Conservation (phyloP, 2,329 filamentous ascomycete species). For the Pezicula carpinea region DNA sequence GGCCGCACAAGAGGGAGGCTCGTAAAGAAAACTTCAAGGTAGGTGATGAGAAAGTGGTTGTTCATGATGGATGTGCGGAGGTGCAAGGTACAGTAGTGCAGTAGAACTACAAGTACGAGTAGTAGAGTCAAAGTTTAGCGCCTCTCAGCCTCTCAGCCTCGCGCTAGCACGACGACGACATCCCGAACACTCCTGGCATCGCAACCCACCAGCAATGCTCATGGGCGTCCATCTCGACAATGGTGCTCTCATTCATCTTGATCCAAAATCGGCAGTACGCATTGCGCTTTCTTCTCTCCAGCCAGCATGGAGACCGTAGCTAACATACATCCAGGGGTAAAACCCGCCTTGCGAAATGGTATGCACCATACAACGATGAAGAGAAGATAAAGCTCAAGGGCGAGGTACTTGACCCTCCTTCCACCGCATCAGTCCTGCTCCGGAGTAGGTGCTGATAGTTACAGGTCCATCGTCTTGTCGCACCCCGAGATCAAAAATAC, state of each 20-base stretch:
- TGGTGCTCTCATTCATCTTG: slow-evolving; percentile 78
- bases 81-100: too few species aligned
- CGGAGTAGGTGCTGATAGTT: neutral
- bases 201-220: too few species aligned
- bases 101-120: too few species aligned
- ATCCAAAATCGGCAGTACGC: slow-evolving; percentile 83
- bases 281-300: neutral
- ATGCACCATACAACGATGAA: slow-evolving; percentile 96
- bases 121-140: too few species aligned
- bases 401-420: slow-evolving; percentile 55
- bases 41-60: too few species aligned
- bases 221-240: slow-evolving; percentile 10
- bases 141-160: too few species aligned
- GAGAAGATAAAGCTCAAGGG: slow-evolving; percentile 99
- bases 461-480: slow-evolving; percentile 92
- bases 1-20: too few species aligned
- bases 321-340: slow-evolving; percentile 66
- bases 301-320: neutral
- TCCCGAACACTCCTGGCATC: too few species aligned
- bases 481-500: slow-evolving; percentile 97
- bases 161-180: too few species aligned
- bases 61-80: too few species aligned
- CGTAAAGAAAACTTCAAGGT: too few species aligned
- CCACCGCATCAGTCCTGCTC: neutral
- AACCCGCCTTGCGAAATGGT: slow-evolving; percentile 98